These are phyloP conservation scores for Sporisorium graminicola DNA, from an alignment of 1,284 basidiomycete genomes.

Conservation along the genomic window DNA sequence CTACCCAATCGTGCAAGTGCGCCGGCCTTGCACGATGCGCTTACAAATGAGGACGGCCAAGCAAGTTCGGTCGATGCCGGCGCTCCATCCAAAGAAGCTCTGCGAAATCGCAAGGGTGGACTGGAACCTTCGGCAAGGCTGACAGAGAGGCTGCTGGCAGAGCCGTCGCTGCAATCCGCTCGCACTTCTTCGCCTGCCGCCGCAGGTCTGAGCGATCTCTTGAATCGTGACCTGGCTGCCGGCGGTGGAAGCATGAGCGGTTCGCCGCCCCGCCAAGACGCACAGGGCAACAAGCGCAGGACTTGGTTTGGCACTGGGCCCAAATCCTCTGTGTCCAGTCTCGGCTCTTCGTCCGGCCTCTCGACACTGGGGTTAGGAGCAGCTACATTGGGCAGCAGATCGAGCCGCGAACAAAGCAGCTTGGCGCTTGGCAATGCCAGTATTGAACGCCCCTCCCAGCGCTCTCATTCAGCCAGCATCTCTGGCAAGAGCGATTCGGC, in stretches of 20 bases:
- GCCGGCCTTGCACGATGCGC: not conserved
- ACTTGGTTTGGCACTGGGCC: constrained; percentile 45
- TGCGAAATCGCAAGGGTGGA: constrained; percentile 43
- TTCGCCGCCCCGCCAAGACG: constrained; percentile 40
- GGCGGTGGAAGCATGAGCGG: constrained; percentile 25
- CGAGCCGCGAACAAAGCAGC: constrained; percentile 54
- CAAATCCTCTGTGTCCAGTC: constrained; percentile 29
- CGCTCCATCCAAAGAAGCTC: constrained; percentile 7
- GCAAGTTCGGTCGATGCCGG: constrained; percentile 25
- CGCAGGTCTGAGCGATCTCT: constrained; percentile 48
- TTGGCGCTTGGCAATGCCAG: constrained; percentile 61
- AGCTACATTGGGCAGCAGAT: constrained; percentile 22
- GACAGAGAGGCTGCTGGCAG: constrained; percentile 19
- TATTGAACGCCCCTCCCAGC: constrained; percentile 45
- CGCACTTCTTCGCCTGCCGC: constrained; percentile 43
- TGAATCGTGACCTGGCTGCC: constrained; percentile 47
- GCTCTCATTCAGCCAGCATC: constrained; percentile 25
- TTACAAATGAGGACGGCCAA: constrained; percentile 12
- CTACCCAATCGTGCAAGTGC: constrained; percentile 12
- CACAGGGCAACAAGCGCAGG: constrained; percentile 39
- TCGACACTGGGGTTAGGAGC: constrained; percentile 34
- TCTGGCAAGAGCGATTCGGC: constrained; percentile 23
- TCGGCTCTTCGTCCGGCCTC: constrained; percentile 34
- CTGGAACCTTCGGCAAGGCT: constrained; percentile 7
- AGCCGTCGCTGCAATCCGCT: constrained; percentile 16